A percentile compares a stretch with the other conserved stretches of the same genome.
phyloP scores from a whole-genome alignment of 768 basidiomycete genomes.

The Mycena amicta region DNA sequence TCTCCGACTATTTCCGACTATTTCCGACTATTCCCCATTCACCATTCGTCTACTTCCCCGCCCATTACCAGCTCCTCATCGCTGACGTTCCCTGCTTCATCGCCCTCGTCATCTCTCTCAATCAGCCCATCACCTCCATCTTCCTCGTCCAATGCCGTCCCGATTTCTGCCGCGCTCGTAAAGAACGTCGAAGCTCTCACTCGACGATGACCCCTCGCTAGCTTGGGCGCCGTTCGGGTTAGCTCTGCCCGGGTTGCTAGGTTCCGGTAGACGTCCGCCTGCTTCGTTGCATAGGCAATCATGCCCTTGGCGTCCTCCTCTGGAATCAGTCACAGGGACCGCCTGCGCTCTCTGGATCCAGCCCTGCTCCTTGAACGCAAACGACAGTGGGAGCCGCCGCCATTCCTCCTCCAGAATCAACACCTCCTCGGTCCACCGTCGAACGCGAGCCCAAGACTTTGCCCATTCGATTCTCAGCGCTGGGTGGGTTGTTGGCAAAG shows the following conservation, averaged over 20 bases:
- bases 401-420: not conserved
- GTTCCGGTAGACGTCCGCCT: not conserved
- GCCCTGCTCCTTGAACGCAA: slow-evolving; percentile 3
- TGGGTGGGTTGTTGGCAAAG: not conserved
- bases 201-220: not conserved
- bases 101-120: not conserved
- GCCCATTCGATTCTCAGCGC: slow-evolving; percentile 7
- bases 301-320: not conserved
- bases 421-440: not conserved
- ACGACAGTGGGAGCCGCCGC: slow-evolving; percentile 1
- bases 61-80: not conserved
- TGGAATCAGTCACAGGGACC: not conserved
- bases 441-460: not conserved
- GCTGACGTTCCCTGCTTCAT: not conserved
- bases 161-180: no score
- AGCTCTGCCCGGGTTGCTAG: not conserved
- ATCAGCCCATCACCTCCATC: not conserved
- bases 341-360: slow-evolving; percentile 5
- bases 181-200: not conserved
- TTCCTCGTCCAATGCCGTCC: no score
- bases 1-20: no score
- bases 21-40: no score
- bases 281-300: slow-evolving; percentile 1
- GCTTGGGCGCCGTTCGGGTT: not conserved
- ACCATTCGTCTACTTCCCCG: not conserved